Base-by-base conservation (phyloP, 257 asterid genomes). In the Gentiana dahurica region DNA sequence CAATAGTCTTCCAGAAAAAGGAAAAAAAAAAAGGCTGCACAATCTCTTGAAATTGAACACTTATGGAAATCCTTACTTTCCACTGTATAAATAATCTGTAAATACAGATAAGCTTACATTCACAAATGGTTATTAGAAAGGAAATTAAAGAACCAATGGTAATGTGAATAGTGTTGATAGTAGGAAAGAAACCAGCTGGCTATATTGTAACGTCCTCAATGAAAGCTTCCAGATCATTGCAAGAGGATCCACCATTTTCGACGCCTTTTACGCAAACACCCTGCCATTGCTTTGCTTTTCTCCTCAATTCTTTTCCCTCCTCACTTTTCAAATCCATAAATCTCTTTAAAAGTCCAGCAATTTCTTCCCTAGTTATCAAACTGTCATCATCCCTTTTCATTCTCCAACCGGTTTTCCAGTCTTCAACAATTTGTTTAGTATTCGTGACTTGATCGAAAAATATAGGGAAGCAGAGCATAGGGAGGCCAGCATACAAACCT, bases 371-470 rank as follows among this genome's bases (percentile, higher is more conserved):
- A 47, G 15, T 62, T 34, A 58, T 72, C 75, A 74, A 64, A 8
- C 58, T 5, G 9, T 47, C 65, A 0, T 74, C 68, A 6, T 53
- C 78, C 12, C 71, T 53, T 78, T 68, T 69, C 54, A 83, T 67
- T 66, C 78, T 77, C 84, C 80, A 59, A 4, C 94, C 95, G 0
- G 70, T 63, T 61, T 63, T 70, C 94, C 90, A 83, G 5, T 79
- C 87, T 35, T 79, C 76, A 4, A 79, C 87, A 4, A 83, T 67
- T 36, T 57, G 70, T 75, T 81, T 83, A 4, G 84, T 68, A 45
- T 83, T 73, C 0, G 80, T 60, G 5, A 47, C 24, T 38, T 86
- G 95, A 67, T 86, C 94, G 74, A 72, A 63, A 0, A 77, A 5
- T 0, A 81, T 69, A 0, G 95, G 94, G 8, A 68, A 69, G 5